Evolutionary conservation across 495 filamentous ascomycete genomes (phyloP), one percentile per base, ranked within the genome.

Genomic region (Hyphodiscus hymeniophilus): DNA sequence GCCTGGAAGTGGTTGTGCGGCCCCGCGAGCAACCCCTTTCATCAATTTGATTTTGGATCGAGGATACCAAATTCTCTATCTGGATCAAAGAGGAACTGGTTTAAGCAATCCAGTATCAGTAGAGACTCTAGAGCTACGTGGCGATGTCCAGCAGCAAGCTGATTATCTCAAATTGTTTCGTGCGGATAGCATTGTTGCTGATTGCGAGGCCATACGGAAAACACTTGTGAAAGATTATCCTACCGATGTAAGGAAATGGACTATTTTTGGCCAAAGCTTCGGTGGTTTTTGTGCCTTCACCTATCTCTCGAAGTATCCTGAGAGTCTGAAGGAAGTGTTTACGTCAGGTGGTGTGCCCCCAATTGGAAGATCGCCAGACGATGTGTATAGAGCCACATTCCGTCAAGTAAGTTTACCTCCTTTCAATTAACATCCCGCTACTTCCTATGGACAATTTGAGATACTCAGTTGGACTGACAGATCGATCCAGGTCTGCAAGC

Each of bases 31-130:
- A 43, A 75, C 76, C 56, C 65, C 77, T 16, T 75, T 85, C 56
- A 80, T 85, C 11, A 70, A 76, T 13, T 63, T 68, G 13, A 71
- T 87, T 16, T 76, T 95, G 4, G 81, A 80, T 47, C 82, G 82
- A 48, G 90, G 91, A 17, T 95, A 94, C 57, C 72, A 92, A 66
- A 64, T 95, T 20, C 73, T 97, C 8, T 84, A 82, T 45, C 70
- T 97, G 2, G 90, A 97, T 62, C 88, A 94, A 55, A 79, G 90
- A 13, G 91, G 91, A 11, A 94, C 87, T 21, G 91, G 91, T 2
- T 64, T 94, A 31, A 92, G 86, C 63, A 83, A 74, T 2, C 82
- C 89, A 0, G 70, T 97, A 38, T 80, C 86, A 7, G 80, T 84
- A 8, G 71, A 71, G 17, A 84, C 80, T 0, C 69, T 95, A 2